Percentiles rank a stretch among this genome's conserved stretches.
Evolutionary conservation across 2,329 filamentous ascomycete genomes (phyloP).

Genomic region (Emmonsiellopsis sp.): DNA sequence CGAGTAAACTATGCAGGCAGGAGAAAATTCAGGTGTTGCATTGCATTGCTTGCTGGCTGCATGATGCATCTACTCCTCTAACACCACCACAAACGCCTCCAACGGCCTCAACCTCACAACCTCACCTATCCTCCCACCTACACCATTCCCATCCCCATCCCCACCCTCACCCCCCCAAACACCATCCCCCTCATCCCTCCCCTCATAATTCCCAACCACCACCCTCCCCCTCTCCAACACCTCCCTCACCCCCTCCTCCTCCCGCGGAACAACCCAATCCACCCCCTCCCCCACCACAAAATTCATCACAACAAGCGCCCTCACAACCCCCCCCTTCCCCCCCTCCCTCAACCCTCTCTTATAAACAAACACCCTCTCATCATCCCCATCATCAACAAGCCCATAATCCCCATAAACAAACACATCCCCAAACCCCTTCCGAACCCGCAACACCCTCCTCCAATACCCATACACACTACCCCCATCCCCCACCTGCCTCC

Average conservation of each 20-base stretch:
- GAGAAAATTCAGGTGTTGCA: too few species aligned
- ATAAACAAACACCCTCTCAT: slow-evolving; percentile 48
- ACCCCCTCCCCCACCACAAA: slow-evolving; percentile 15
- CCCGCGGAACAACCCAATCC: slow-evolving; percentile 12
- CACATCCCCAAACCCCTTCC: slow-evolving; percentile 52
- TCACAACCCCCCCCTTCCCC: background rate
- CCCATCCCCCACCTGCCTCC: slow-evolving; percentile 28
- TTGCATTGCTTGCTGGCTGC: too few species aligned
- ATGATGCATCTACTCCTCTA: background rate
- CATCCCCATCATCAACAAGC: slow-evolving; percentile 39
- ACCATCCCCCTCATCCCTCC: background rate
- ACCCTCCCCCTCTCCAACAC: background rate
- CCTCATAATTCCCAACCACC: background rate
- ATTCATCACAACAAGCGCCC: slow-evolving; percentile 22
- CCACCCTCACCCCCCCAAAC: background rate
- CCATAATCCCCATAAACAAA: slow-evolving; percentile 60
- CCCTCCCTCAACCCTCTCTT: slow-evolving; percentile 17
- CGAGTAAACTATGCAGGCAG: too few species aligned
- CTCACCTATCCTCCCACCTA: background rate
- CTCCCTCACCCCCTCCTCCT: slow-evolving; percentile 2
- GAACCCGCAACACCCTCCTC: slow-evolving; percentile 46
- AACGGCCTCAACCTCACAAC: background rate
- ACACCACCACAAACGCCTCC: background rate
- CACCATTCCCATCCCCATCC: background rate
- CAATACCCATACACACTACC: slow-evolving; percentile 53